Conservation (phyloP, 2,329 filamentous ascomycete genomes). For the Endocalyx cinctus region DNA sequence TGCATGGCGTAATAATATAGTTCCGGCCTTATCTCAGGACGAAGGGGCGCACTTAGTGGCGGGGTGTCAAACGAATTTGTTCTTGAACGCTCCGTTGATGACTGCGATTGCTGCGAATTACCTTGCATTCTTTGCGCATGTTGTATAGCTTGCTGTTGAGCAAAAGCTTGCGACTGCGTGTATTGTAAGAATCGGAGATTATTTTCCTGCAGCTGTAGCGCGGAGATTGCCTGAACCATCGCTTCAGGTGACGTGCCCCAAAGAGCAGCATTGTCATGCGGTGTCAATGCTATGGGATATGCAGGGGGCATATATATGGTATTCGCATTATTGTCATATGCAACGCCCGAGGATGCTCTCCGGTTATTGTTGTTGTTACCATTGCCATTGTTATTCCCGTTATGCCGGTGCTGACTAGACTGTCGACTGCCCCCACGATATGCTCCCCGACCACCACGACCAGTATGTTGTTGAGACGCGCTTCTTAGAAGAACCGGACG, state of each 20-base stretch:
- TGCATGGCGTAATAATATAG: constrained; percentile 47
- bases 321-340: constrained; percentile 42
- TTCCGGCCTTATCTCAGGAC: constrained; percentile 52
- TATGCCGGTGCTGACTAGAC: constrained; percentile 23
- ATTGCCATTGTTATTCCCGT: constrained; percentile 38
- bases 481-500: constrained; percentile 56
- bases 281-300: constrained; percentile 36
- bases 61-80: constrained; percentile 61
- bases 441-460: constrained; percentile 41
- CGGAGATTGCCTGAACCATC: constrained; percentile 40
- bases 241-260: constrained; percentile 35
- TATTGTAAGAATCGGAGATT: constrained; percentile 42
- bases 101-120: constrained; percentile 27
- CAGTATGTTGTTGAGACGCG: constrained; percentile 54
- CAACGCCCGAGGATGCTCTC: constrained; percentile 49
- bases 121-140: constrained; percentile 40
- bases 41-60: constrained; percentile 53
- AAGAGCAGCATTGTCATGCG: constrained; percentile 46
- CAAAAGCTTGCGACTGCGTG: constrained; percentile 40
- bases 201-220: constrained; percentile 42
- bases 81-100: constrained; percentile 47
- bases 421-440: constrained; percentile 47
- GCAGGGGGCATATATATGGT: constrained; percentile 34
- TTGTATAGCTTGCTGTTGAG: constrained; percentile 39
- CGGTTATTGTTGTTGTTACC: constrained; percentile 33